A percentile compares a stretch with the other conserved stretches of the same genome.
These are phyloP conservation scores for Tubosaeta brunneosetosa DNA, from an alignment of 768 basidiomycete species.

Conservation along the genomic window DNA sequence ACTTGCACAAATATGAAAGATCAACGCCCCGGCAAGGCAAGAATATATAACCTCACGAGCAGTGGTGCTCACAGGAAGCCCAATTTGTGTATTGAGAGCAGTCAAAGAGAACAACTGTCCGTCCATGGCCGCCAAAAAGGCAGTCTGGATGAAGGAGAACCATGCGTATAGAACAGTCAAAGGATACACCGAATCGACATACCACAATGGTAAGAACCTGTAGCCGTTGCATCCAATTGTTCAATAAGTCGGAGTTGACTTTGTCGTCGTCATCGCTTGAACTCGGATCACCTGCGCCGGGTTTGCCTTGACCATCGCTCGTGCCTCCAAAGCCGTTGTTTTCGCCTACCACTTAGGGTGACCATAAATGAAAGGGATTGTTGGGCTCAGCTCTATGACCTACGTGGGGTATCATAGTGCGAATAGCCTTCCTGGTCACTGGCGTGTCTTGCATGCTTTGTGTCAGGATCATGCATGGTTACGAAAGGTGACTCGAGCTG, in stretches of 20 bases:
- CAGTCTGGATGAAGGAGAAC: conserved; percentile 20
- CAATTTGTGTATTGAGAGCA: conserved; percentile 18
- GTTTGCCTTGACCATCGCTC: conserved; percentile 2
- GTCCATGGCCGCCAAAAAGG: conserved; percentile 28
- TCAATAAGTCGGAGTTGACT: conserved; percentile 17
- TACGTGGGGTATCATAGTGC: conserved; percentile 13
- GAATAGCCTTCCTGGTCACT: conserved; percentile 1
- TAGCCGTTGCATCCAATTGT: conserved; percentile 23
- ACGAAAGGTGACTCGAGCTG: not conserved
- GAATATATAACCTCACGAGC: conserved; percentile 25
- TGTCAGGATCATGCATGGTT: not conserved
- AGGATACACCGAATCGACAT: conserved; percentile 3
- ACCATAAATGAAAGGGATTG: not conserved
- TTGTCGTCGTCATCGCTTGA: conserved; percentile 7
- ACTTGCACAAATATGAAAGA: conserved; percentile 30
- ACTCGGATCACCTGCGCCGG: conserved; percentile 1
- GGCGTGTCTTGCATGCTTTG: not conserved
- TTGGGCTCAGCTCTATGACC: not conserved
- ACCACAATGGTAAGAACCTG: conserved; percentile 29
- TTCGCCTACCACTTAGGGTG: not conserved
- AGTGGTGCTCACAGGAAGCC: not conserved
- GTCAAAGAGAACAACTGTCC: conserved; percentile 27
- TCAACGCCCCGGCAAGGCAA: conserved; percentile 27
- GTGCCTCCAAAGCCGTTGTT: conserved; percentile 5
- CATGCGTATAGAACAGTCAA: not conserved